Conservation (phyloP, 495 filamentous ascomycete species). For the Venustampulla echinocandica region DNA sequence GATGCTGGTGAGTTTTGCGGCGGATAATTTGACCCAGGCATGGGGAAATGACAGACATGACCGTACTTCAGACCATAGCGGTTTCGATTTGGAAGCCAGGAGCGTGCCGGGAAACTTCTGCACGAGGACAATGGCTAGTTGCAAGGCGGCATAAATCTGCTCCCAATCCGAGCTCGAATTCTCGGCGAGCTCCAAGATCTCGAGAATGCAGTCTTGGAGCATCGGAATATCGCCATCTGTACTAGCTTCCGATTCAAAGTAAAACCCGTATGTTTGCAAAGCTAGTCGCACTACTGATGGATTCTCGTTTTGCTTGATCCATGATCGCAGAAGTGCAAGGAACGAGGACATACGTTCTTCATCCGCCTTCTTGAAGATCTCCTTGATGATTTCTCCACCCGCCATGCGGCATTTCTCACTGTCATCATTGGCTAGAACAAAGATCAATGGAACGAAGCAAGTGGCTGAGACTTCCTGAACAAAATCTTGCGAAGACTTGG, state of each 20-base stretch:
- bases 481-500: constrained; percentile 70
- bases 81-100: constrained; percentile 44
- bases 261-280: constrained; percentile 72
- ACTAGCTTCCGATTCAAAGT: constrained; percentile 58
- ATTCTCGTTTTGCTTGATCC: constrained; percentile 66
- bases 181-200: constrained; percentile 38
- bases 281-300: constrained; percentile 59
- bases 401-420: constrained; percentile 77
- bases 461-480: constrained; percentile 71
- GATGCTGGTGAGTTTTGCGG: constrained; percentile 62
- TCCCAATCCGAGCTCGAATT: constrained; percentile 58
- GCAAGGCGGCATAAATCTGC: constrained; percentile 66
- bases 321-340: constrained; percentile 58
- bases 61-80: constrained; percentile 59
- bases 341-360: constrained; percentile 61
- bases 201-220: constrained; percentile 32
- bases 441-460: constrained; percentile 79
- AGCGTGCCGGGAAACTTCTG: constrained; percentile 53
- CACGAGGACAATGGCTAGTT: constrained; percentile 57
- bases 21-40: constrained; percentile 65
- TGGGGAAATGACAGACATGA: constrained; percentile 65
- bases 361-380: constrained; percentile 72
- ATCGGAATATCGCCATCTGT: constrained; percentile 23
- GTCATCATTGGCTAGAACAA: constrained; percentile 82
- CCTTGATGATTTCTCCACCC: constrained; percentile 68